These are phyloP conservation scores for Dioscorea dumetorum DNA, from an alignment of 106 monocot species.

Conservation along the genomic window DNA sequence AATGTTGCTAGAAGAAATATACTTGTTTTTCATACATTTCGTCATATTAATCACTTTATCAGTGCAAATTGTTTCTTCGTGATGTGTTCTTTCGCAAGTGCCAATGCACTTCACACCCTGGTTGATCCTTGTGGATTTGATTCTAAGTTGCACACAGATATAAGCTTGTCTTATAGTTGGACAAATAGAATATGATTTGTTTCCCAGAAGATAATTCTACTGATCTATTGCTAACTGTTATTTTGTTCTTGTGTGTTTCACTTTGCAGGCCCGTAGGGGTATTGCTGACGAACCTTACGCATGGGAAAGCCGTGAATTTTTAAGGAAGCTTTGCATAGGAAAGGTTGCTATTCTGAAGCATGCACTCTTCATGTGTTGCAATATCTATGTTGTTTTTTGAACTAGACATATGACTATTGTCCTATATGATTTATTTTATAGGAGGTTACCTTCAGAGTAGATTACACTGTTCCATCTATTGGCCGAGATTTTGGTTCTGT, in stretches of 20 bases:
- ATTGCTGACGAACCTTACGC: conserved; percentile 90
- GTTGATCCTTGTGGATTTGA: neutral
- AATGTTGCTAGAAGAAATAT: neutral
- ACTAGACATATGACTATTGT: neutral
- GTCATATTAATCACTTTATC: neutral
- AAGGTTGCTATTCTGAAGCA: conserved; percentile 53
- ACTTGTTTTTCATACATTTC: neutral
- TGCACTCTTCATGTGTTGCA: conserved; percentile 1
- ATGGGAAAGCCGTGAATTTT: conserved; percentile 90
- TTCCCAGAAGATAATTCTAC: neutral
- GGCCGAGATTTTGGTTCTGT: conserved; percentile 94
- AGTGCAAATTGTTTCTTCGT: neutral
- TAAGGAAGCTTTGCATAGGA: conserved; percentile 91
- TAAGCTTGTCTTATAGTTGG: neutral
- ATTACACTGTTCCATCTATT: conserved; percentile 69
- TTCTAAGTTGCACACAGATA: neutral
- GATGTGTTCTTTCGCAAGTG: neutral
- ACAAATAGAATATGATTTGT: neutral
- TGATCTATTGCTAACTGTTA: too few relatives aligned
- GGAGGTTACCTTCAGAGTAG: conserved; percentile 92
- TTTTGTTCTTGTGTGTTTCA: conserved; percentile 2
- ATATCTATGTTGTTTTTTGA: neutral
- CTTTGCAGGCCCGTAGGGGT: conserved; percentile 72
- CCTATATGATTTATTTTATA: conserved; percentile 12
- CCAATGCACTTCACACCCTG: too few relatives aligned